Percentiles rank a stretch among this genome's conserved stretches.
Conservation (phyloP, 306 rosid species). For the Citrullus amarus region DNA sequence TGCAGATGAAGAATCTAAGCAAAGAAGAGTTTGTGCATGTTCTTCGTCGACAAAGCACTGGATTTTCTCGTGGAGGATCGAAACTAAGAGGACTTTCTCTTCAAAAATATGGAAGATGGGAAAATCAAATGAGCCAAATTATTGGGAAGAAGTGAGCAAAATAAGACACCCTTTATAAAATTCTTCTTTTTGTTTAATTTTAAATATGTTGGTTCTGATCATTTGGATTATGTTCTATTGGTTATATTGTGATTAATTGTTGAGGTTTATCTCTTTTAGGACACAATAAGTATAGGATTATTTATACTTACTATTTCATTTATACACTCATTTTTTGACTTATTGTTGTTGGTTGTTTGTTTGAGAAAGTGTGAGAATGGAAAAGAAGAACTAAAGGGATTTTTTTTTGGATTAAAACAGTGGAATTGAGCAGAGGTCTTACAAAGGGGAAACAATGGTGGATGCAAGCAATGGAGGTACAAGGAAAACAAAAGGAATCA, state of each 20-base stretch:
- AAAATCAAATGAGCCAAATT: slow-evolving; percentile 19
- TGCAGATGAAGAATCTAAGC: slow-evolving; percentile 21
- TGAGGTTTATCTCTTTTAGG: too few relatives aligned
- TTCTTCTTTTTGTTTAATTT: too few relatives aligned
- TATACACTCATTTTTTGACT: too few relatives aligned
- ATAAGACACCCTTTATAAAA: background rate
- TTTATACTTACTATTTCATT: too few relatives aligned
- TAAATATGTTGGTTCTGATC: too few relatives aligned
- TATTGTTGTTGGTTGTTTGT: too few relatives aligned
- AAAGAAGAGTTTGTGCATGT: slow-evolving; percentile 37
- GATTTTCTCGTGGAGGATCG: slow-evolving; percentile 32
- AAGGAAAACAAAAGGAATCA: background rate
- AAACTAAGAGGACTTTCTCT: slow-evolving; percentile 24
- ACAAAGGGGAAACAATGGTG: background rate
- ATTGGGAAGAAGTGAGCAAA: slow-evolving; percentile 22
- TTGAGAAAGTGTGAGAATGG: background rate
- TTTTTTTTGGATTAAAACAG: background rate
- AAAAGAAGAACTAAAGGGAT: background rate
- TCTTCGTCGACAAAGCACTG: slow-evolving; percentile 33
- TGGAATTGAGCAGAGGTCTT: background rate
- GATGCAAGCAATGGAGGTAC: slow-evolving; percentile 3
- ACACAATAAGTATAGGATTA: too few relatives aligned
- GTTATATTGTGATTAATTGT: too few relatives aligned
- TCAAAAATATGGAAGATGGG: slow-evolving; percentile 30
- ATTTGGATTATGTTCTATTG: too few relatives aligned